A percentile compares a stretch with the other conserved stretches of the same genome.
Evolutionary conservation across 2,329 filamentous ascomycete species (phyloP).

Genomic region (Calonectria montana): DNA sequence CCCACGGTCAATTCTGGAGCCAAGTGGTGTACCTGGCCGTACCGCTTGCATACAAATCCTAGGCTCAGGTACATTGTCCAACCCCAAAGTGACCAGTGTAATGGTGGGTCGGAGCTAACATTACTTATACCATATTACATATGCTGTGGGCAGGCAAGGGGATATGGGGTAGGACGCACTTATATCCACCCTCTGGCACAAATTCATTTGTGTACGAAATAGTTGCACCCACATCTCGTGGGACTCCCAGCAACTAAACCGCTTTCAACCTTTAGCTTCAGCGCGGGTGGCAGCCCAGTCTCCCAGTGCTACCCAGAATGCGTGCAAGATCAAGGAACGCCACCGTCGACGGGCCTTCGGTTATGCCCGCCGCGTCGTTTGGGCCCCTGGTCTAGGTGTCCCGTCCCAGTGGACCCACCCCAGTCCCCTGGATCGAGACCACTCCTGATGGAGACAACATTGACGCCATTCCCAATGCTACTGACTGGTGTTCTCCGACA

Average conservation of each 20-base stretch:
- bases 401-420: conserved; percentile 14
- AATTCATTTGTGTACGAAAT: not conserved
- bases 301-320: conserved; percentile 8
- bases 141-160: no score
- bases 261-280: conserved; percentile 6
- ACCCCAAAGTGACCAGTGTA: no score
- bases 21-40: no score
- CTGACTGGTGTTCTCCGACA: not conserved
- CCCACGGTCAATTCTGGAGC: no score
- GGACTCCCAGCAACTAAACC: conserved; percentile 1
- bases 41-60: no score
- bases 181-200: not conserved
- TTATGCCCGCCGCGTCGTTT: conserved; percentile 26
- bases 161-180: not conserved
- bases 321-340: not conserved
- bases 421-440: not conserved
- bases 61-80: no score
- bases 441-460: not conserved
- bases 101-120: no score
- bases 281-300: conserved; percentile 17
- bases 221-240: not conserved
- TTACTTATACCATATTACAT: no score
- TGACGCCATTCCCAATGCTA: not conserved
- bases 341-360: conserved; percentile 18
- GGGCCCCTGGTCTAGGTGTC: conserved; percentile 16